Conservation (phyloP, 1,139 yeast species). For the Meyerozyma smithsonii region DNA sequence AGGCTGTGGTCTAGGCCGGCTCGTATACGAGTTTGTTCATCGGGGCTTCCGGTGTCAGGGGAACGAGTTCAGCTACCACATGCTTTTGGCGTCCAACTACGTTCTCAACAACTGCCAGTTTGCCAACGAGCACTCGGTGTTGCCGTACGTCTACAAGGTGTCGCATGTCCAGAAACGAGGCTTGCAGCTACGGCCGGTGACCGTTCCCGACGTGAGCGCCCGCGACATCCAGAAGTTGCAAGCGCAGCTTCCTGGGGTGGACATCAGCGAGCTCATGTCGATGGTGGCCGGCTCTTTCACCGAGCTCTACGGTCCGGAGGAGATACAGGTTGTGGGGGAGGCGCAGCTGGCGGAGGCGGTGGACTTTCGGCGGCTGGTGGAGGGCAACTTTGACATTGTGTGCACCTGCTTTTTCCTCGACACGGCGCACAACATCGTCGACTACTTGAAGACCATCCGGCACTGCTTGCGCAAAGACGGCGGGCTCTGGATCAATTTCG, state of each 20-base stretch:
- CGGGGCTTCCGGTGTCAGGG: conserved; percentile 78
- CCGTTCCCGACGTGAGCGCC: conserved; percentile 51
- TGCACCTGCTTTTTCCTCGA: conserved; percentile 77
- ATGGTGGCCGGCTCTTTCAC: conserved; percentile 79
- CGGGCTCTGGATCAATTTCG: conserved; percentile 79
- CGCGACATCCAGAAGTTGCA: conserved; percentile 26
- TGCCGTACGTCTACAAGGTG: conserved; percentile 52
- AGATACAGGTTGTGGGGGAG: neutral
- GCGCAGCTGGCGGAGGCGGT: conserved; percentile 4
- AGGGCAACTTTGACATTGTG: conserved; percentile 46
- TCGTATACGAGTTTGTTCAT: conserved; percentile 67
- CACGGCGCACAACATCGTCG: conserved; percentile 69
- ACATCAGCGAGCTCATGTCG: conserved; percentile 56
- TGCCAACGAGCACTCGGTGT: conserved; percentile 35
- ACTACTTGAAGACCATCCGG: conserved; percentile 57
- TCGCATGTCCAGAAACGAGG: conserved; percentile 43
- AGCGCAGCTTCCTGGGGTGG: conserved; percentile 31
- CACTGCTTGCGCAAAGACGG: conserved; percentile 44
- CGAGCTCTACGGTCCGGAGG: conserved; percentile 63
- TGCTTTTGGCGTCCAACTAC: conserved; percentile 66
- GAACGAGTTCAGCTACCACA: conserved; percentile 78
- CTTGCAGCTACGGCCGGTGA: conserved; percentile 46
- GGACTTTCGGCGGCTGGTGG: conserved; percentile 38
- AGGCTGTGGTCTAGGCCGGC: conserved; percentile 79
- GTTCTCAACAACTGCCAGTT: conserved; percentile 51